A percentile compares a stretch with the other conserved stretches of the same genome.
These are phyloP conservation scores for Cryphonectria nitschkei DNA, from an alignment of 2,329 filamentous ascomycete genomes.

Conservation along the genomic window DNA sequence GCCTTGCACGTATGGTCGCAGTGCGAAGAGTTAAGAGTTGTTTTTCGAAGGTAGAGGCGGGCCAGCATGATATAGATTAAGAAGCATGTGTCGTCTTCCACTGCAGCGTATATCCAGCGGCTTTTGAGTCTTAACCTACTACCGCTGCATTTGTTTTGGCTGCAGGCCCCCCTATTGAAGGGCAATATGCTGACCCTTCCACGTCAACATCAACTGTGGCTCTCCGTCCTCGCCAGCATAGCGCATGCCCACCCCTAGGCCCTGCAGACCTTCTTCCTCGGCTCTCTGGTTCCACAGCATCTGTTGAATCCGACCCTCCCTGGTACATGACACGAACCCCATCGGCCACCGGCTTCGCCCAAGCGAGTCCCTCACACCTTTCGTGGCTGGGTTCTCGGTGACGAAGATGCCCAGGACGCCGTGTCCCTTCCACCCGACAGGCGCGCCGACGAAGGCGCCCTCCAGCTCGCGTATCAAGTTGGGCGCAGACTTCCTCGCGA, in stretches of 20 bases:
- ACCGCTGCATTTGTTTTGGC: no score
- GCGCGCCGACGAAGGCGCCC: constrained; percentile 76
- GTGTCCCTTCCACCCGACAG: constrained; percentile 69
- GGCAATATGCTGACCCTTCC: constrained; percentile 49
- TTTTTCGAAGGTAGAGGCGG: neutral
- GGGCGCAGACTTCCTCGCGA: constrained; percentile 56
- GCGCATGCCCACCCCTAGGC: constrained; percentile 55
- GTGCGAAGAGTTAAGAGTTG: neutral
- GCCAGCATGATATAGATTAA: neutral
- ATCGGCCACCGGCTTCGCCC: constrained; percentile 70
- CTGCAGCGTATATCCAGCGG: neutral
- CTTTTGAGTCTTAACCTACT: neutral
- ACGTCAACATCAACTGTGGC: constrained; percentile 54
- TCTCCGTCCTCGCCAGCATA: constrained; percentile 41
- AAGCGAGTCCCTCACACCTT: constrained; percentile 76
- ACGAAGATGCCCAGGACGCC: constrained; percentile 74
- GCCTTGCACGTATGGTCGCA: neutral
- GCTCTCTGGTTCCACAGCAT: constrained; percentile 74
- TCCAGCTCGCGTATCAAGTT: constrained; percentile 73
- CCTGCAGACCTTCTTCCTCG: constrained; percentile 64
- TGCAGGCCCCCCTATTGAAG: constrained; percentile 24
- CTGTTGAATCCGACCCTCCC: constrained; percentile 63
- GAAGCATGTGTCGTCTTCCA: neutral
- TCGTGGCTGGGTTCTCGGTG: constrained; percentile 71
- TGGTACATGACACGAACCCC: constrained; percentile 67